Percentiles rank a stretch among this genome's conserved stretches.
Conservation (phyloP, 1,139 yeast species). For the Yamadazyma oceani region DNA sequence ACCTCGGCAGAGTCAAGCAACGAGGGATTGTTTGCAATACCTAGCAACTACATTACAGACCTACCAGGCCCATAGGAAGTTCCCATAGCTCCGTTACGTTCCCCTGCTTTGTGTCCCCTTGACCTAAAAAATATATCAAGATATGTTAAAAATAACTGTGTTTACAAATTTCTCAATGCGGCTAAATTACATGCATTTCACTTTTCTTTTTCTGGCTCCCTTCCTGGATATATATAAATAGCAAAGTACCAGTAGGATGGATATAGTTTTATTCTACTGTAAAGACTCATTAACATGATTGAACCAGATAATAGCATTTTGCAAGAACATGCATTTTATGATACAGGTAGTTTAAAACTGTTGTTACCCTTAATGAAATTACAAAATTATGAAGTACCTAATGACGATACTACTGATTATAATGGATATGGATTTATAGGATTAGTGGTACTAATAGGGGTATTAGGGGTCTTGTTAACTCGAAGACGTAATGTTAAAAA, state of each 20-base stretch:
- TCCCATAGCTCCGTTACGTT: too few species aligned
- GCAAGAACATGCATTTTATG: slow-evolving; percentile 19
- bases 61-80: too few species aligned
- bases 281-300: not conserved
- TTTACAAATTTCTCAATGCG: not conserved
- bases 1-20: too few species aligned
- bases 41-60: too few species aligned
- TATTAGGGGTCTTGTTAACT: not conserved
- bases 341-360: slow-evolving; percentile 16
- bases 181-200: slow-evolving; percentile 1
- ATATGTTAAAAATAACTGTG: slow-evolving; percentile 1
- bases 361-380: slow-evolving; percentile 15
- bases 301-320: slow-evolving; percentile 12
- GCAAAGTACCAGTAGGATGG: not conserved
- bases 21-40: too few species aligned
- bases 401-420: slow-evolving; percentile 2
- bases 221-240: not conserved
- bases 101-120: too few species aligned
- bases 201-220: slow-evolving; percentile 1
- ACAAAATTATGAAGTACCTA: slow-evolving; percentile 14
- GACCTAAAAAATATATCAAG: not conserved
- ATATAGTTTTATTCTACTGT: too few species aligned
- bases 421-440: slow-evolving; percentile 4
- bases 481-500: slow-evolving; percentile 1
- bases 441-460: slow-evolving; percentile 4